Evolutionary conservation across 208 protist species (phyloP).

Genomic region (Wallacemonas sp.): DNA sequence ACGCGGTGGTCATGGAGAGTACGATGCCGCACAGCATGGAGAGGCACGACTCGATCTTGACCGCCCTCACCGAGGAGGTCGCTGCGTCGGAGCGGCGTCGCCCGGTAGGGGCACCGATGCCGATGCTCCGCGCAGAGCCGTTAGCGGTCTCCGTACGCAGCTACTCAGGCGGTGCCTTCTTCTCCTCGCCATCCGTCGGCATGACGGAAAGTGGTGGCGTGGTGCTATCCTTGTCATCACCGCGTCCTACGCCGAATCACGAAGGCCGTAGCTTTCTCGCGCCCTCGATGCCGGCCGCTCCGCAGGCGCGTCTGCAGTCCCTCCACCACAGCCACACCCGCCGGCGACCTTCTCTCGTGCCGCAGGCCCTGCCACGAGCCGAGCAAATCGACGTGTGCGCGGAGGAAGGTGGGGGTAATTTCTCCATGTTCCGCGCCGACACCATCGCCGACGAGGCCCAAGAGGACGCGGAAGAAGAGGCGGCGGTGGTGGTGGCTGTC

Average conservation of each 20-base stretch:
- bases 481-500: no score
- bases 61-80: constrained; percentile 24
- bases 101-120: constrained; percentile 30
- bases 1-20: constrained; percentile 10
- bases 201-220: neutral
- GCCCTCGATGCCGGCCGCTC: neutral
- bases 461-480: no score
- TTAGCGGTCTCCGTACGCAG: neutral
- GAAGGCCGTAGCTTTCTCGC: neutral
- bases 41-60: constrained; percentile 12
- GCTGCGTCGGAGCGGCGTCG: constrained; percentile 29
- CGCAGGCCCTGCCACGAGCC: neutral
- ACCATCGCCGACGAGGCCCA: neutral
- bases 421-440: neutral
- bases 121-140: constrained; percentile 30
- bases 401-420: constrained; percentile 3
- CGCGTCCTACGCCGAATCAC: neutral
- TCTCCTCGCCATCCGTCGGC: neutral
- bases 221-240: neutral
- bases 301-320: neutral
- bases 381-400: constrained; percentile 2
- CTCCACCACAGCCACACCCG: neutral
- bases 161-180: neutral
- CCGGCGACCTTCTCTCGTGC: neutral
- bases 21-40: neutral